Base-by-base conservation (phyloP, 208 protist genomes). In the Crithidia acanthocephali region DNA sequence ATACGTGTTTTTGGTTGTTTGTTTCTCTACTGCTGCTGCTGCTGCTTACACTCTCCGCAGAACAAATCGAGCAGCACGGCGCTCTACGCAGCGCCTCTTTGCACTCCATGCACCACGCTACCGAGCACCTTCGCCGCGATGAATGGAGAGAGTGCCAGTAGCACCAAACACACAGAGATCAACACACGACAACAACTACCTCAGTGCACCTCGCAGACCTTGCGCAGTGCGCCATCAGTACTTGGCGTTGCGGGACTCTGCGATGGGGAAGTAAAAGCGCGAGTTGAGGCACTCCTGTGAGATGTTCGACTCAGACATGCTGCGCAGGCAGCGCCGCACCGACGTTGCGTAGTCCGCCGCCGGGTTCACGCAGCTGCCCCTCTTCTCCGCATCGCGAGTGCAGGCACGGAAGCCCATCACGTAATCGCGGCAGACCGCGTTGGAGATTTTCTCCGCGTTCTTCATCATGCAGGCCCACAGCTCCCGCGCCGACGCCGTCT, bases 381-480 rank as follows among this genome's bases (percentile, higher is more conserved):
- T 59, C 64, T 76, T 79, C 33, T 71, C 45, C 2, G 84, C 81
- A 53, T 79, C 76, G 35, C 23, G 45, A n/a, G 61, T 66, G 69
- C 80, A 86, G 2, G 84, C 72, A 20, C 47, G 32, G 57, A 83
- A 64, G 37, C 81, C 84, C 18, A 65, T 44, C 28, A 88, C 74
- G 63, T 76, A 86, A 8, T 59, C 50, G 20, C 40, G 52, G 51
- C 84, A 88, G 27, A 65, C 37, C 2, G 56, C 68, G 33, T 78
- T 74, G 5, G 35, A 45, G 32, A 86, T 84, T 23, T 60, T 13
- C 11, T 77, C 60, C 2, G 59, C 27, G 48, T 80, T 80, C 32
- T 75, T 53, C 48, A 73, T 72, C 72, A 88, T 71, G 37, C 84
- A 88, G 16, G 51, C 50, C 84, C 80, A 86, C 61, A 76, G 57